Conservation (phyloP, 768 basidiomycete genomes). For the Mycena crocata region DNA sequence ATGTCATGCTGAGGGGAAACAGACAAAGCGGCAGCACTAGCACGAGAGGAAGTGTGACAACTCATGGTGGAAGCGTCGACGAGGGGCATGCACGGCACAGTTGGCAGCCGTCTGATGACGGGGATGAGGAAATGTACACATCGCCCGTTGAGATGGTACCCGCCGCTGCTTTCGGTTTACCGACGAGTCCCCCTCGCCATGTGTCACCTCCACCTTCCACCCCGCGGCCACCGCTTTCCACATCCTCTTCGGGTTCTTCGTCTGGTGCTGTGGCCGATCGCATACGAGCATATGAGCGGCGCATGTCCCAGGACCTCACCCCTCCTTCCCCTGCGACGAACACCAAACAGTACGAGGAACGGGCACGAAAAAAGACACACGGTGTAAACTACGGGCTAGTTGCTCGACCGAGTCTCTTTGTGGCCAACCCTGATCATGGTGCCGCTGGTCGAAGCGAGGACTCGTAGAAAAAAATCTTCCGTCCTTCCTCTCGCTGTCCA, state of each 20-base stretch:
- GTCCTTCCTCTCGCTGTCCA: neutral
- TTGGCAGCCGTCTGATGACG: constrained; percentile 25
- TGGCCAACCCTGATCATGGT: constrained; percentile 77
- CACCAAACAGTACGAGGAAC: constrained; percentile 57
- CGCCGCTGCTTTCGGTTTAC: constrained; percentile 25
- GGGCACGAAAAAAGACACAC: constrained; percentile 50
- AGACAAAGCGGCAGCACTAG: constrained; percentile 42
- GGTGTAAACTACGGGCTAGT: constrained; percentile 74
- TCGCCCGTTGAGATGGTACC: constrained; percentile 50
- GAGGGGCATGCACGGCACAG: constrained; percentile 21
- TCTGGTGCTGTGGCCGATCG: constrained; percentile 59
- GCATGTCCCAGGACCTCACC: constrained; percentile 60
- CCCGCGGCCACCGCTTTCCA: constrained; percentile 16
- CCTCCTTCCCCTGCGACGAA: constrained; percentile 48
- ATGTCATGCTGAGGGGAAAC: constrained; percentile 69
- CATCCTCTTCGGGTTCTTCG: constrained; percentile 31
- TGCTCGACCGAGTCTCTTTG: constrained; percentile 70
- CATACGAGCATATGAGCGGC: constrained; percentile 69
- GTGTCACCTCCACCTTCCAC: constrained; percentile 23
- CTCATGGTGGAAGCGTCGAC: constrained; percentile 34
- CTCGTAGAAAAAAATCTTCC: neutral
- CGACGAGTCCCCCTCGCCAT: constrained; percentile 18
- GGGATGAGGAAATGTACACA: constrained; percentile 36
- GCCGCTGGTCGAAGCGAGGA: constrained; percentile 27
- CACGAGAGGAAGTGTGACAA: constrained; percentile 41